These are phyloP conservation scores for Zizania palustris DNA, from an alignment of 202 grass and related monocot genomes.

Conservation along the genomic window DNA sequence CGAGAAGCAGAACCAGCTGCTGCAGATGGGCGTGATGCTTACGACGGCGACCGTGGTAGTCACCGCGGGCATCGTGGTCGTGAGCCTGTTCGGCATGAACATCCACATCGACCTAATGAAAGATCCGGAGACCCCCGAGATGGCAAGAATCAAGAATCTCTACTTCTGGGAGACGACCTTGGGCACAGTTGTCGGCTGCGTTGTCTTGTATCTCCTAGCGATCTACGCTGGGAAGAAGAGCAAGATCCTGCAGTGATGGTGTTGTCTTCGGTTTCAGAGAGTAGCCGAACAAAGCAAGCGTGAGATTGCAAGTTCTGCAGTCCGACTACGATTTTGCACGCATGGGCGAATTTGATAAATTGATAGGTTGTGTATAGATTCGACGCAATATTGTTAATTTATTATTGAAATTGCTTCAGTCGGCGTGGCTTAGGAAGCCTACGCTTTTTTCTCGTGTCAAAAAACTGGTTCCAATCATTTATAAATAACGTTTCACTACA, in stretches of 20 bases:
- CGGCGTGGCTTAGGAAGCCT: no score
- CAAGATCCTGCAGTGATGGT: constrained; percentile 66
- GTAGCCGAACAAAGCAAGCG: background rate
- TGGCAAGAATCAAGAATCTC: constrained; percentile 43
- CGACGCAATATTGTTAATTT: background rate
- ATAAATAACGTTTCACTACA: no score
- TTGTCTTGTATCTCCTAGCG: constrained; percentile 63
- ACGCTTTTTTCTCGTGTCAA: no score
- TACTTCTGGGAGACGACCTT: constrained; percentile 81
- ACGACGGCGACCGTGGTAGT: constrained; percentile 69
- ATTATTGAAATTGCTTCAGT: no score
- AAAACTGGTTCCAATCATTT: no score
- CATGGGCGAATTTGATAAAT: background rate
- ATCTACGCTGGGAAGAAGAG: constrained; percentile 83
- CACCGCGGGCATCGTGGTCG: constrained; percentile 75
- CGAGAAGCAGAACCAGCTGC: constrained; percentile 83
- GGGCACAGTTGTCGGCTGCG: constrained; percentile 64
- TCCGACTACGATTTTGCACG: background rate
- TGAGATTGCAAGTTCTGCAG: background rate
- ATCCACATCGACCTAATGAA: constrained; percentile 66
- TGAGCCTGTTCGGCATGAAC: constrained; percentile 91
- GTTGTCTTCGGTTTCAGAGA: no score
- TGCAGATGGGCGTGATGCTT: constrained; percentile 87
- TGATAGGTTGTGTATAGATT: constrained; percentile 10
- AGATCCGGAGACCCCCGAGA: constrained; percentile 37